Percentiles rank a stretch among this genome's conserved stretches.
These are phyloP conservation scores for Kwoniella newhampshirensis DNA, from an alignment of 768 basidiomycete genomes.

Conservation along the genomic window DNA sequence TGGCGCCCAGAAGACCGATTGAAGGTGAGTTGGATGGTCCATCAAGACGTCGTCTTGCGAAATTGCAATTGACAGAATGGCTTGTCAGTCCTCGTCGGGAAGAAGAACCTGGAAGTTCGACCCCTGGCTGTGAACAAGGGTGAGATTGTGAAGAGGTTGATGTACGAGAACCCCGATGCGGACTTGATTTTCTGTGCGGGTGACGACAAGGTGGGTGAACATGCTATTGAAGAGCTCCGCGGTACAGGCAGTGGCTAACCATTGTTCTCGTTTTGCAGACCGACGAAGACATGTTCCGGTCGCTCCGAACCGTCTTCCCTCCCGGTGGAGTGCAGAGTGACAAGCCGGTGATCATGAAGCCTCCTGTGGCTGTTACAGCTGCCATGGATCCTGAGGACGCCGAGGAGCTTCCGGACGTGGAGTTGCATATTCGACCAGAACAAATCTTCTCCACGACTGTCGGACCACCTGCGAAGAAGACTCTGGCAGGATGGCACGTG, in stretches of 20 bases:
- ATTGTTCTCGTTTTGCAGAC: constrained; percentile 59
- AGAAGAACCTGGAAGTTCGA: constrained; percentile 97
- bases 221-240: background rate
- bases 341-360: constrained; percentile 53
- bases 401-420: constrained; percentile 55
- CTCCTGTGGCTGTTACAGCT: constrained; percentile 60
- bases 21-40: constrained; percentile 62
- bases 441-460: constrained; percentile 88
- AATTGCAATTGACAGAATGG: background rate
- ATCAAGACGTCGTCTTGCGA: background rate
- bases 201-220: constrained; percentile 77
- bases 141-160: constrained; percentile 91
- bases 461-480: constrained; percentile 81
- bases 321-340: constrained; percentile 47
- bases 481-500: constrained; percentile 88
- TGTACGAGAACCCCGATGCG: constrained; percentile 89
- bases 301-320: constrained; percentile 65
- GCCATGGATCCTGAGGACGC: constrained; percentile 50
- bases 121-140: constrained; percentile 97
- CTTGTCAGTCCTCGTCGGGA: constrained; percentile 80
- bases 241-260: background rate
- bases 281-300: constrained; percentile 99
- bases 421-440: constrained; percentile 66
- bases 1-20: constrained; percentile 89
- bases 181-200: constrained; percentile 98